These are phyloP conservation scores for Goffeauzyma gilvescens DNA, from an alignment of 768 basidiomycete species.

Conservation along the genomic window DNA sequence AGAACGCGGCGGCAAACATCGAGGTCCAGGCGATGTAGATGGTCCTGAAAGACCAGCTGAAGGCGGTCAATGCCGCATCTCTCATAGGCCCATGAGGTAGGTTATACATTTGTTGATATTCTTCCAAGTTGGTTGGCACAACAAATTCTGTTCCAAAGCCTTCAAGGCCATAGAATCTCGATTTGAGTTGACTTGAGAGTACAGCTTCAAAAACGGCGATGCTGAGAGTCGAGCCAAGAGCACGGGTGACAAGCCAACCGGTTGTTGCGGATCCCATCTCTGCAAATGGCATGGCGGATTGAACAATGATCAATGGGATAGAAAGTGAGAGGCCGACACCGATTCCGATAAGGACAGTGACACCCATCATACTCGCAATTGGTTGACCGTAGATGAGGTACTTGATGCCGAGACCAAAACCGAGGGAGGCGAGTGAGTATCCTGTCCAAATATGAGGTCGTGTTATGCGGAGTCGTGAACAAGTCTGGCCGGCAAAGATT, in stretches of 20 bases:
- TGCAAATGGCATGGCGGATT: conserved; percentile 25
- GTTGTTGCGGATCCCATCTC: conserved; percentile 29
- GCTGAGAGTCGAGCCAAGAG: conserved; percentile 23
- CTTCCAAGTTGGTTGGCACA: conserved; percentile 19
- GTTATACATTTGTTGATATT: conserved; percentile 21
- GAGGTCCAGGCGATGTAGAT: conserved; percentile 15
- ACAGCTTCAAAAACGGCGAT: conserved; percentile 23
- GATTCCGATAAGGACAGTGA: conserved; percentile 15
- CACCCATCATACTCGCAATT: conserved; percentile 14
- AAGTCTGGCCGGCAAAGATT: conserved; percentile 20
- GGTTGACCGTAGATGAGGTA: conserved; percentile 4
- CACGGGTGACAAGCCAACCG: conserved; percentile 21
- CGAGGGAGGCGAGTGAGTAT: conserved; percentile 15
- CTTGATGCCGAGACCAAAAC: conserved; percentile 7
- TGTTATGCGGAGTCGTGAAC: conserved; percentile 15
- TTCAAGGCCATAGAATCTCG: conserved; percentile 17
- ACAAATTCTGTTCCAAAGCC: conserved; percentile 24
- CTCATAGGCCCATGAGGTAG: conserved; percentile 21
- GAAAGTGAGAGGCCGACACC: conserved; percentile 22
- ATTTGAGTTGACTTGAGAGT: conserved; percentile 21
- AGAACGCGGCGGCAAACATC: conserved; percentile 7
- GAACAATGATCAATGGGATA: conserved; percentile 23
- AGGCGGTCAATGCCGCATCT: conserved; percentile 20
- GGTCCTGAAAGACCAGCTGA: conserved; percentile 22
- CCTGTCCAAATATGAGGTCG: conserved; percentile 26